A percentile compares a stretch with the other conserved stretches of the same genome.
These are phyloP conservation scores for Cytospora chrysosperma DNA, from an alignment of 2,329 filamentous ascomycete genomes.

Conservation along the genomic window DNA sequence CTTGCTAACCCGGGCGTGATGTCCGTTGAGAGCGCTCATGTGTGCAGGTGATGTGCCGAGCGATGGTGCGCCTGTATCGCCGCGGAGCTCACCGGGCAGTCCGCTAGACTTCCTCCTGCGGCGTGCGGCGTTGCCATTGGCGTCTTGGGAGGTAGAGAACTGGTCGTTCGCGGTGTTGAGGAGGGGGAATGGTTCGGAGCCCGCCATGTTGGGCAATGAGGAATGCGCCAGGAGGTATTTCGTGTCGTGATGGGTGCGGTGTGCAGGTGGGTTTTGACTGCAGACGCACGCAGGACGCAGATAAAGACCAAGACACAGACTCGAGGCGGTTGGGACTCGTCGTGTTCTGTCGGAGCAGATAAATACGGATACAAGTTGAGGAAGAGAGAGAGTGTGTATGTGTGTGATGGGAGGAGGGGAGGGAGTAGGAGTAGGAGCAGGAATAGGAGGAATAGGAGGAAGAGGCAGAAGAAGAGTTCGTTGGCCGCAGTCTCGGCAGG, in stretches of 20 bases:
- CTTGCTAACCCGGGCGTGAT: slow-evolving; percentile 18
- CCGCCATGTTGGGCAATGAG: slow-evolving; percentile 39
- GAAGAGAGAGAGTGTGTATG: neutral
- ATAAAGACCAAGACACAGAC: neutral
- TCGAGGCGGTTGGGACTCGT: neutral
- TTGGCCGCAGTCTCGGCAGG: neutral
- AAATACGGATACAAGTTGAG: no score
- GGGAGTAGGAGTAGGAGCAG: neutral
- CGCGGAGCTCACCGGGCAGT: slow-evolving; percentile 52
- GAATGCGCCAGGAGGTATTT: slow-evolving; percentile 1
- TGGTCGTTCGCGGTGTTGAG: slow-evolving; percentile 53
- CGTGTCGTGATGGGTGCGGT: neutral
- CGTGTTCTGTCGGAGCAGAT: neutral
- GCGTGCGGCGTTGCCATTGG: slow-evolving; percentile 37
- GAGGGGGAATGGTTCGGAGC: slow-evolving; percentile 55
- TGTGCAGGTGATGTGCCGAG: slow-evolving; percentile 53
- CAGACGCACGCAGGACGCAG: neutral
- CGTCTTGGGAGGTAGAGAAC: slow-evolving; percentile 39
- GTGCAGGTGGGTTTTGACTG: neutral
- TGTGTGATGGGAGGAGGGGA: neutral
- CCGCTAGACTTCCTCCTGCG: slow-evolving; percentile 57
- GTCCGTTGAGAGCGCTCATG: slow-evolving; percentile 33
- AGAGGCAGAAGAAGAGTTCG: neutral
- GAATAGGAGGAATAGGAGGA: neutral
- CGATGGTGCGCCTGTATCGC: slow-evolving; percentile 56